Base-by-base conservation (phyloP, 106 monocot genomes). In the Allium cepa region DNA sequence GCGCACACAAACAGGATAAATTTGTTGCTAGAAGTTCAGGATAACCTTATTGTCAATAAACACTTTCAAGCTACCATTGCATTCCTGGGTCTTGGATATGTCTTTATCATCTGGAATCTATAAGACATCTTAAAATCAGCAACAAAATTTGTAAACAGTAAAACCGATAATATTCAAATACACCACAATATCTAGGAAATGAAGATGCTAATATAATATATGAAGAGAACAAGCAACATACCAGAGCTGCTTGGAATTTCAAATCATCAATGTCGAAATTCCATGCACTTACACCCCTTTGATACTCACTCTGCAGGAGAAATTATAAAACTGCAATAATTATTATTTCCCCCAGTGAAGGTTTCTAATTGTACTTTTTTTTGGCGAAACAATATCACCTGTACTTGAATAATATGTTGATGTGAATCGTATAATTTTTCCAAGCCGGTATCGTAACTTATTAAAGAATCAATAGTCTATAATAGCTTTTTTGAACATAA, bases 201-300 rank as follows among this genome's bases (percentile, higher is more conserved):
- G 47, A 16, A 64, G 4, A 61, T 48, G 59, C 4, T 59, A 17
- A 22, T 22, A 18, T 59, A 18, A 22, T 22, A 22, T 22, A 22
- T 17, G 14, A 59, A n/a, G 62, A 57, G 6, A 74, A 18, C 50
- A 55, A 50, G 36, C n/a, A 7, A 22, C 12, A 60, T 87, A 95
- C 94, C 88, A 91, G 57, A 66, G 94, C 85, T 79, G 94, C 94
- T 83, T 95, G 94, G 7, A 66, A 79, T 77, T 95, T 95, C 78
- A 95, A 71, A 75, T 95, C 94, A 26, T 95, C 90, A 51, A 95
- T 57, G 75, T 95, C 91, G 77, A 95, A 95, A 57, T 95, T 95
- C 94, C 94, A 95, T 50, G 94, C 94, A 83, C 94, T 95, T 67
- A 95, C 94, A 58, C 94, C 94, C 72, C 94, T 76, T 68, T 95